A percentile compares a stretch with the other conserved stretches of the same genome.
phyloP scores from a whole-genome alignment of 352 stramenopile species.

The Globisporangium paddicum region DNA sequence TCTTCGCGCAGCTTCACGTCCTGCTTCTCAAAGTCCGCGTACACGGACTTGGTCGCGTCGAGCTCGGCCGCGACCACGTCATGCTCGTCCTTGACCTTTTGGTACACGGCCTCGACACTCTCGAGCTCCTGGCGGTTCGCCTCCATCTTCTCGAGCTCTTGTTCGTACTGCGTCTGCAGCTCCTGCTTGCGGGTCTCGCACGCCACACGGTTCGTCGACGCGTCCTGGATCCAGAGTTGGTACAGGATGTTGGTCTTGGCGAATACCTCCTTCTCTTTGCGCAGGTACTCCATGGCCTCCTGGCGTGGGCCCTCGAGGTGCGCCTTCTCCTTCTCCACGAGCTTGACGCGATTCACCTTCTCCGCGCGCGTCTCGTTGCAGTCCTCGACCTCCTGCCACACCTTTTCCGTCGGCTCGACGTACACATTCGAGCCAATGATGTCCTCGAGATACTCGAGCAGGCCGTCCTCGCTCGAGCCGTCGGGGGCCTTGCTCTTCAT shows the following conservation, averaged over 20 bases:
- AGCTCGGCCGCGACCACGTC: conserved; percentile 82
- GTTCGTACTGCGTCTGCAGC: conserved; percentile 72
- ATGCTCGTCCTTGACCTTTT: conserved; percentile 80
- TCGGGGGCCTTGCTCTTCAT: conserved; percentile 98
- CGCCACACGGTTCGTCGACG: conserved; percentile 64
- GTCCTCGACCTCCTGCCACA: conserved; percentile 92
- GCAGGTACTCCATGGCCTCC: conserved; percentile 93
- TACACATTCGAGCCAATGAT: conserved; percentile 99
- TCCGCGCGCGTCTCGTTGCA: conserved; percentile 90
- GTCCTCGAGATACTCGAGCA: conserved; percentile 99
- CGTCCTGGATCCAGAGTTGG: conserved; percentile 91
- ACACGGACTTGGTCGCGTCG: conserved; percentile 90
- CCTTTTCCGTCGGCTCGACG: conserved; percentile 93
- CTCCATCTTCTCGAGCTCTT: conserved; percentile 67
- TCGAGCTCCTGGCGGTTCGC: conserved; percentile 77
- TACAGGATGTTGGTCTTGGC: conserved; percentile 96
- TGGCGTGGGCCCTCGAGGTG: conserved; percentile 92
- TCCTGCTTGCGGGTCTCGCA: conserved; percentile 63
- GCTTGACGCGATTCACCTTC: conserved; percentile 98
- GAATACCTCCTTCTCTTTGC: conserved; percentile 95
- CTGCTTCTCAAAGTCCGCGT: conserved; percentile 94
- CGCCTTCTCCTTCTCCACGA: conserved; percentile 97
- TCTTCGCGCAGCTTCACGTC: conserved; percentile 98
- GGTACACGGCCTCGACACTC: conserved; percentile 77
- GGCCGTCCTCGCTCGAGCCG: conserved; percentile 93